Conservation (phyloP, 768 basidiomycete species). For the Amyloporia xantha region DNA sequence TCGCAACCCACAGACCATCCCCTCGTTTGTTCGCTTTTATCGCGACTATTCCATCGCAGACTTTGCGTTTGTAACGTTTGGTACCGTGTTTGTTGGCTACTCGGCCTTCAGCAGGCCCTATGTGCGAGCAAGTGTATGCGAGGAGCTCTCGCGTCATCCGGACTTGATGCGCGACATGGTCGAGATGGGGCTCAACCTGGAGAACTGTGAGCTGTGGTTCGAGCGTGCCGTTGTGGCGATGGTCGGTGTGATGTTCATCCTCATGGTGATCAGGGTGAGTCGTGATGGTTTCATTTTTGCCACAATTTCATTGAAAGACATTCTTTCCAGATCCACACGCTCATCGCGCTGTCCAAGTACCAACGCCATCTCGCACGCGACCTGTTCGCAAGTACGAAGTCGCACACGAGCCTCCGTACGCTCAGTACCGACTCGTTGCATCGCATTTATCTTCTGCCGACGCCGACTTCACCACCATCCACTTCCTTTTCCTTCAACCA, state of each 20-base stretch:
- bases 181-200: slow-evolving; percentile 66
- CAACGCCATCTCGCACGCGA: slow-evolving; percentile 45
- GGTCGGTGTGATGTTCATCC: slow-evolving; percentile 50
- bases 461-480: slow-evolving; percentile 20
- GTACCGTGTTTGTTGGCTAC: slow-evolving; percentile 50
- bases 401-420: slow-evolving; percentile 27
- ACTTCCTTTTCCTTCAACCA: slow-evolving; percentile 10
- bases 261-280: slow-evolving; percentile 64
- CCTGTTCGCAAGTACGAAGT: slow-evolving; percentile 5
- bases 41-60: slow-evolving; percentile 79
- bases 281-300: background rate
- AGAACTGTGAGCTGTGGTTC: slow-evolving; percentile 79
- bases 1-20: slow-evolving; percentile 39
- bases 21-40: slow-evolving; percentile 68
- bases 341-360: slow-evolving; percentile 63
- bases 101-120: slow-evolving; percentile 47
- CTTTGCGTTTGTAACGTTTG: slow-evolving; percentile 61
- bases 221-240: slow-evolving; percentile 57
- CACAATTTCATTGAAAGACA: slow-evolving; percentile 1
- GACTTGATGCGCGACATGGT: slow-evolving; percentile 65
- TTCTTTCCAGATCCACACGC: slow-evolving; percentile 58
- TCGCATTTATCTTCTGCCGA: slow-evolving; percentile 60
- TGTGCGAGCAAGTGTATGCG: slow-evolving; percentile 58
- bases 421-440: slow-evolving; percentile 34
- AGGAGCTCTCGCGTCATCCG: slow-evolving; percentile 68